Conservation (phyloP, 2,329 filamentous ascomycete species). For the Epichloe gansuensis region DNA sequence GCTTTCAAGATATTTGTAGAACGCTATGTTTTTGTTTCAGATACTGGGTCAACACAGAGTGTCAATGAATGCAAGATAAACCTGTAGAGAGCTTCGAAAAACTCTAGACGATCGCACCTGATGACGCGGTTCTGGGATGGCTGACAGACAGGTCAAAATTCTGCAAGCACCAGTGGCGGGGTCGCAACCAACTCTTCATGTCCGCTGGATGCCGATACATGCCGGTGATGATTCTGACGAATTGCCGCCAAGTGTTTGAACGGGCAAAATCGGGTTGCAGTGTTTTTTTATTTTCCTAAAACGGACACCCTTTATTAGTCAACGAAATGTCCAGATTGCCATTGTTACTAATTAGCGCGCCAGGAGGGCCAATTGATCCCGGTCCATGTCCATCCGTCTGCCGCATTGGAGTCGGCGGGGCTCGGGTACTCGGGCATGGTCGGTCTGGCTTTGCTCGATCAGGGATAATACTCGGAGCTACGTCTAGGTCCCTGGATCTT, state of each 20-base stretch:
- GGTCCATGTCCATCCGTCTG: slow-evolving; percentile 1
- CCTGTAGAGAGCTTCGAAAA: not conserved
- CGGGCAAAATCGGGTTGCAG: not conserved
- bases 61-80: not conserved
- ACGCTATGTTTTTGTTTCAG: not conserved
- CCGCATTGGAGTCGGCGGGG: not conserved
- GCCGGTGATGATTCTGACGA: slow-evolving; percentile 5
- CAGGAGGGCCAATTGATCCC: not conserved
- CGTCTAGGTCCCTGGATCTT: not conserved
- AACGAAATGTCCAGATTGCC: slow-evolving; percentile 1
- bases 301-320: slow-evolving; percentile 6
- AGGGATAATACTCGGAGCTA: not conserved
- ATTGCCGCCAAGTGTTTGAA: slow-evolving; percentile 1
- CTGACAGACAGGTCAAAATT: not conserved
- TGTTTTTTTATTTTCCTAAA: not conserved
- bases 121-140: not conserved
- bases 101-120: not conserved
- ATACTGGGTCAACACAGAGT: not conserved
- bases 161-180: slow-evolving; percentile 1
- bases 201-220: slow-evolving; percentile 9
- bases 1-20: not conserved
- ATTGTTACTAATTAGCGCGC: not conserved
- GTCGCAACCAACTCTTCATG: slow-evolving; percentile 1
- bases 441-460: no score
- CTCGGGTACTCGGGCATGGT: not conserved